Conservation (phyloP, 2,329 filamentous ascomycete species). For the Bipolaris oryzae region DNA sequence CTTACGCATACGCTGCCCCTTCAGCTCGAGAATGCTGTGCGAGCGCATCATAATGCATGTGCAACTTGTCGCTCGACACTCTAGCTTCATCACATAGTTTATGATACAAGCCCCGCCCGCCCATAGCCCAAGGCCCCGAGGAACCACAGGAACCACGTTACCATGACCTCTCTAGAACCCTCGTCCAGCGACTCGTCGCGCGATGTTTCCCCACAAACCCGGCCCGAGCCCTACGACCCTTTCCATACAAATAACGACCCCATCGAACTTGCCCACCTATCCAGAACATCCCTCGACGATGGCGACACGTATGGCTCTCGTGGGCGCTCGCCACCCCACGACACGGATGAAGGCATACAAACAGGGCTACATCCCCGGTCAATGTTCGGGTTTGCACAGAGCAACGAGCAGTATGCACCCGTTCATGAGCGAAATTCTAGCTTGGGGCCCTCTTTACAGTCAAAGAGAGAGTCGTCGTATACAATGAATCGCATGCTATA, state of each 20-base stretch:
- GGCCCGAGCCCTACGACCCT: conserved; percentile 33
- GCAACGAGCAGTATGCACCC: conserved; percentile 28
- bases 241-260: conserved; percentile 34
- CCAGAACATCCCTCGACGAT: conserved; percentile 16
- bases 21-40: conserved; percentile 4
- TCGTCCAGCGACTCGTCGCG: conserved; percentile 30
- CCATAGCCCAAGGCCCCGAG: background rate
- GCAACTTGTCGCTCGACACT: conserved; percentile 4
- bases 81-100: background rate
- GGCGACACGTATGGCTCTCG: conserved; percentile 17
- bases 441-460: conserved; percentile 21
- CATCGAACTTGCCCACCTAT: conserved; percentile 37
- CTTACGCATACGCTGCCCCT: background rate
- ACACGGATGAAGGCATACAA: conserved; percentile 16
- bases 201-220: conserved; percentile 33
- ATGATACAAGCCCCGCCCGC: conserved; percentile 4
- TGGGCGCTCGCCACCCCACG: conserved; percentile 12
- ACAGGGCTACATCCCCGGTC: conserved; percentile 23
- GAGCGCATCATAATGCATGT: conserved; percentile 4
- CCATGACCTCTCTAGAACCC: conserved; percentile 33
- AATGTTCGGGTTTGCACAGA: conserved; percentile 22
- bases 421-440: conserved; percentile 21
- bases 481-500: conserved; percentile 29
- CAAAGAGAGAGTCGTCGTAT: conserved; percentile 30
- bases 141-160: background rate